A percentile compares a stretch with the other conserved stretches of the same genome.
These are phyloP conservation scores for Cercospora beticola DNA, from an alignment of 2,329 filamentous ascomycete genomes.

Conservation along the genomic window DNA sequence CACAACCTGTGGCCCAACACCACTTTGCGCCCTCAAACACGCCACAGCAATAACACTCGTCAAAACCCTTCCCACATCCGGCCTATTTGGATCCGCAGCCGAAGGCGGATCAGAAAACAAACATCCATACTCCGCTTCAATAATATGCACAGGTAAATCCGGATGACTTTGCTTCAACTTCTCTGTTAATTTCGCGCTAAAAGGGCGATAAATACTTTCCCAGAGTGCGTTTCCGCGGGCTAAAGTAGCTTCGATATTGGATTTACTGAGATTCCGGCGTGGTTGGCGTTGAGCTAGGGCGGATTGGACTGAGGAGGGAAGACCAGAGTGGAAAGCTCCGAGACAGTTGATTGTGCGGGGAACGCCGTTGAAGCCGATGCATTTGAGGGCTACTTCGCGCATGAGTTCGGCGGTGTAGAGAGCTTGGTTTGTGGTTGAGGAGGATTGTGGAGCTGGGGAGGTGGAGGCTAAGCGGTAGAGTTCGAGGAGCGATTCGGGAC, in stretches of 20 bases:
- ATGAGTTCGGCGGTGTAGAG: conserved; percentile 66
- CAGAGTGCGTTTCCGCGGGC: conserved; percentile 65
- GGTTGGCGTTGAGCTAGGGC: conserved; percentile 45
- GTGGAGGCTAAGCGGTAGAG: conserved; percentile 55
- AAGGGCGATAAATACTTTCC: conserved; percentile 74
- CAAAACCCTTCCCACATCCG: conserved; percentile 65
- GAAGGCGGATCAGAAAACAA: conserved; percentile 67
- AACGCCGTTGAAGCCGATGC: conserved; percentile 78
- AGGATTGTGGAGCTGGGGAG: conserved; percentile 27
- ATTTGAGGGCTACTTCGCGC: conserved; percentile 73
- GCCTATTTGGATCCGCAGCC: conserved; percentile 33
- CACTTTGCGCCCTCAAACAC: conserved; percentile 74
- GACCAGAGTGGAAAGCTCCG: conserved; percentile 64
- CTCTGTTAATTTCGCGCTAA: conserved; percentile 67
- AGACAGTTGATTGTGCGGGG: conserved; percentile 82
- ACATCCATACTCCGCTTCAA: conserved; percentile 71
- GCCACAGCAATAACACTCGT: conserved; percentile 73
- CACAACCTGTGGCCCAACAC: conserved; percentile 77
- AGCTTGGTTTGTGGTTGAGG: conserved; percentile 36
- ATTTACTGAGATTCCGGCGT: conserved; percentile 43
- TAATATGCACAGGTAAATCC: conserved; percentile 77
- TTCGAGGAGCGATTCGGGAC: conserved; percentile 68
- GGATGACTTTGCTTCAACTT: conserved; percentile 76
- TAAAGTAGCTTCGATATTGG: conserved; percentile 52
- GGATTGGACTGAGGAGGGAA: conserved; percentile 58